Conservation (phyloP, 2,329 filamentous ascomycete species). For the Chalaropsis ovoidea region DNA sequence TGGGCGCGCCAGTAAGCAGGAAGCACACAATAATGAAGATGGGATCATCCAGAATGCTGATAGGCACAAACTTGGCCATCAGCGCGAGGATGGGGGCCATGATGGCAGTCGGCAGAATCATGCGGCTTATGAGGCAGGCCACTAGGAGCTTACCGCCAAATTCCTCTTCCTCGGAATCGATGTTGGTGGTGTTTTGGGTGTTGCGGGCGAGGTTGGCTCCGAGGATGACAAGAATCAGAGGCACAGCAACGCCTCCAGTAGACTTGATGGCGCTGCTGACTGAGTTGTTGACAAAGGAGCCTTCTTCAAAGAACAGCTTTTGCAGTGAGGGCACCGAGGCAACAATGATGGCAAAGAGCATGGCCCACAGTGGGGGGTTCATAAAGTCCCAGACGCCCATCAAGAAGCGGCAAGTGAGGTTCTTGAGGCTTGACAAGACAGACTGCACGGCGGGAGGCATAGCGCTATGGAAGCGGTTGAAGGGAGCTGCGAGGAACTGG, state of each 20-base stretch:
- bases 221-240: slow-evolving; percentile 86
- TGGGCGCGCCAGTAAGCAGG: slow-evolving; percentile 85
- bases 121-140: slow-evolving; percentile 75
- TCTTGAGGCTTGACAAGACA: not conserved
- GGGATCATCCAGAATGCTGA: slow-evolving; percentile 92
- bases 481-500: not conserved
- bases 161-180: slow-evolving; percentile 59
- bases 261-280: slow-evolving; percentile 79
- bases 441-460: slow-evolving; percentile 4
- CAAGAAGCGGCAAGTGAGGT: slow-evolving; percentile 37
- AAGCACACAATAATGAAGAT: slow-evolving; percentile 99
- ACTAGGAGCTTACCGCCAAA: slow-evolving; percentile 69
- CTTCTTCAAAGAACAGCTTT: slow-evolving; percentile 73
- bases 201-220: slow-evolving; percentile 91
- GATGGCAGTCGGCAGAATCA: slow-evolving; percentile 81
- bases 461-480: not conserved
- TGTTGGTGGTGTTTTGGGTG: slow-evolving; percentile 59
- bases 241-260: slow-evolving; percentile 83
- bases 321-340: slow-evolving; percentile 80
- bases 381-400: slow-evolving; percentile 81
- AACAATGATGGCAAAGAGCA: slow-evolving; percentile 82
- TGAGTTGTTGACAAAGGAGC: slow-evolving; percentile 84
- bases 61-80: slow-evolving; percentile 76
- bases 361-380: slow-evolving; percentile 97
- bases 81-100: slow-evolving; percentile 87